Conservation (phyloP, 2,329 filamentous ascomycete genomes). For the Alternaria sp. region DNA sequence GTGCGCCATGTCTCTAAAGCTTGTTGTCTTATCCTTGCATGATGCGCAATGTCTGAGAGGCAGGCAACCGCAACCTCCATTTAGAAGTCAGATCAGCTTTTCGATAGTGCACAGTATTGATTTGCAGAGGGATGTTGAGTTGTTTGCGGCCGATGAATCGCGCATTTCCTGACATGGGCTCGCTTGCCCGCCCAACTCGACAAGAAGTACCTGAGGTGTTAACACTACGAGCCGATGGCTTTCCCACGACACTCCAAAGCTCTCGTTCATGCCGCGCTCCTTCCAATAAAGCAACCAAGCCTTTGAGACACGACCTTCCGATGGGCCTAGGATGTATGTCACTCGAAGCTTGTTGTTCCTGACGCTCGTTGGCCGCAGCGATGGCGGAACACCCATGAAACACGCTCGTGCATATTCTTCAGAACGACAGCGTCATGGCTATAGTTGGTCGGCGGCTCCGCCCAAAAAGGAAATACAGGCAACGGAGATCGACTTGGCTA, state of each 20-base stretch:
- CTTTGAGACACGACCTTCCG: constrained; percentile 14
- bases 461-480: constrained; percentile 10
- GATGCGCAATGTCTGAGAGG: not conserved
- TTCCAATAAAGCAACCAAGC: constrained; percentile 16
- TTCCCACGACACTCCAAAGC: not conserved
- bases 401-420: constrained; percentile 19
- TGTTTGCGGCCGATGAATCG: not conserved
- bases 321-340: constrained; percentile 7
- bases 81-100: not conserved
- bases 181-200: not conserved
- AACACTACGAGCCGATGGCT: not conserved
- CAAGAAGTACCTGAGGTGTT: not conserved
- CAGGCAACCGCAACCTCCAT: not conserved
- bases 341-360: constrained; percentile 24
- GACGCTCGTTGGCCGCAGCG: constrained; percentile 17
- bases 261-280: constrained; percentile 1
- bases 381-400: constrained; percentile 30
- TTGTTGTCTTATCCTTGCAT: not conserved
- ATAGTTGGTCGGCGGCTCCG: constrained; percentile 12
- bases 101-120: not conserved
- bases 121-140: not conserved
- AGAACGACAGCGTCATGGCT: constrained; percentile 18
- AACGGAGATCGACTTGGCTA: constrained; percentile 6
- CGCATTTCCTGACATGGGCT: not conserved
- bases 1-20: constrained; percentile 1